Base-by-base conservation (phyloP, 441 rosid species). In the Euphorbia schlechtendalii region DNA sequence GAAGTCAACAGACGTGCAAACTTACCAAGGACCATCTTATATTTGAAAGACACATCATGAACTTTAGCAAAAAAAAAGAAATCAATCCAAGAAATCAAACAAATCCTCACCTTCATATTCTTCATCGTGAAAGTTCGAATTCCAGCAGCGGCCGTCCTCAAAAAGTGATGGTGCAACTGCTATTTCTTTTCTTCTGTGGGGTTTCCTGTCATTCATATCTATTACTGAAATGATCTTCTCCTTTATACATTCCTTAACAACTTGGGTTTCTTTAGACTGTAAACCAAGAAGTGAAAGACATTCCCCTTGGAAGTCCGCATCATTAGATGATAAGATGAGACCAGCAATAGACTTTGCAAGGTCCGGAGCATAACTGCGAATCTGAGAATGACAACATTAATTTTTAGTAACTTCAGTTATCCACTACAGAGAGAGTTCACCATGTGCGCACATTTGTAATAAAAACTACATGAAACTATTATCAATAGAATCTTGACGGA, bases 271-370 rank as follows among this genome's bases (percentile, higher is more conserved):
- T 65, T 73, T 71, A 25, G 73, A 64, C 66, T 74, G 81, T 69
- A 84, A 76, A 6, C 95, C 96, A 52, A 93, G 89, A 74, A 93
- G 79, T 51, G 86, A 77, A 51, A 84, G 54, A 70, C 99, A 93
- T 76, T 93, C 90, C 70, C 74, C 85, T 82, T 74, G 88, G 70
- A 90, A 88, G 55, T 82, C 80, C 6, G 68, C 30, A 73, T 90
- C 93, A 21, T 76, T 75, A 8, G 95, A 88, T 21, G 91, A 81
- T 74, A 82, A 63, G 54, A 93, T 82, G 61, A 93, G 87, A 64
- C 93, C 90, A 25, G 95, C 81, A 38, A 88, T 75, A 66, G 95
- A 78, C 72, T 79, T 90, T 67, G 99, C 93, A 68, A 93, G 90
- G 74, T 82, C 95, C 69, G 99, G 97, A 53, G 82, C 97, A 72